Conservation (phyloP, 2,329 filamentous ascomycete species). For the Aspergillus unguis region DNA sequence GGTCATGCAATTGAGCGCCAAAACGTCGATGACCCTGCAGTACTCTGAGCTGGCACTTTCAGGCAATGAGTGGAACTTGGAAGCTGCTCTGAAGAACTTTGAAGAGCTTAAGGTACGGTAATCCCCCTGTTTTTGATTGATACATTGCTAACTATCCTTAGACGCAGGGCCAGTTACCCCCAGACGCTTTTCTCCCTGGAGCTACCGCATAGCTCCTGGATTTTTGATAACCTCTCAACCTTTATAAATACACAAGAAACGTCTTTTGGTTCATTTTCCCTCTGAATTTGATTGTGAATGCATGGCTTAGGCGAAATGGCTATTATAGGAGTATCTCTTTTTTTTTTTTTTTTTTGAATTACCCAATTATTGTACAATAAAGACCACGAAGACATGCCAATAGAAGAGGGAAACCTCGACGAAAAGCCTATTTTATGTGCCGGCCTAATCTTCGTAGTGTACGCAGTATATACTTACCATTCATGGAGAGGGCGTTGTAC, state of each 20-base stretch:
- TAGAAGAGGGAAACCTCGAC: slow-evolving; percentile 3
- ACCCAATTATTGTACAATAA: slow-evolving; percentile 17
- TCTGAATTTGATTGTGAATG: slow-evolving; percentile 19
- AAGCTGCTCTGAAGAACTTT: slow-evolving; percentile 71
- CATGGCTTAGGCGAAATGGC: slow-evolving; percentile 35
- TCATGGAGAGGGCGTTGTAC: neutral
- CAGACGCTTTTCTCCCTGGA: slow-evolving; percentile 47
- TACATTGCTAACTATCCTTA: slow-evolving; percentile 23
- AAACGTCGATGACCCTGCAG: slow-evolving; percentile 74
- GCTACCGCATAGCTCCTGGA: slow-evolving; percentile 10
- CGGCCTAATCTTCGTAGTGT: neutral
- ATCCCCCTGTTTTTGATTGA: neutral
- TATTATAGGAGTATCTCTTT: slow-evolving; percentile 15
- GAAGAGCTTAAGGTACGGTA: slow-evolving; percentile 66
- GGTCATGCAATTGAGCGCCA: slow-evolving; percentile 65
- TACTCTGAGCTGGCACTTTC: slow-evolving; percentile 79
- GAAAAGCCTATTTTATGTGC: neutral
- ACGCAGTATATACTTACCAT: neutral
- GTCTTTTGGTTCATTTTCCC: slow-evolving; percentile 1
- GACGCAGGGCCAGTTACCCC: slow-evolving; percentile 45
- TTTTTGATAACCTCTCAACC: neutral
- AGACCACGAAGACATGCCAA: slow-evolving; percentile 24
- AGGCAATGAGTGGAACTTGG: slow-evolving; percentile 76
- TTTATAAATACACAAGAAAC: neutral
- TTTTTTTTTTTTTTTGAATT: slow-evolving; percentile 8